Percentiles rank a stretch among this genome's conserved stretches.
Evolutionary conservation across 1,139 yeast species (phyloP).

Genomic region (Suzukiozyma palmioleophila): DNA sequence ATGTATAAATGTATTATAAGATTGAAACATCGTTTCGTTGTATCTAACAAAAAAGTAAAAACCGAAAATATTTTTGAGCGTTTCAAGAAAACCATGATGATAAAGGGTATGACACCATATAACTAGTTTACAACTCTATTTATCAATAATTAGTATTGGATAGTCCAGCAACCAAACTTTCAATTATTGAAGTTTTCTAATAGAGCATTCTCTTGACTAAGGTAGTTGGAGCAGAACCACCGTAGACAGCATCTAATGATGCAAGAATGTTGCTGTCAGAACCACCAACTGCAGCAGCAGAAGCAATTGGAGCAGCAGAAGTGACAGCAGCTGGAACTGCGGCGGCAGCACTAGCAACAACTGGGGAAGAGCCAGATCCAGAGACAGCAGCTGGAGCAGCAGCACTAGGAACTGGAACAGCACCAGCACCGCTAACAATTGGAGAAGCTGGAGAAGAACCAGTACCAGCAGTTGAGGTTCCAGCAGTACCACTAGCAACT

Average conservation of each 20-base stretch:
- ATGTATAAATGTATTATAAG: neutral
- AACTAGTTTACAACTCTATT: neutral
- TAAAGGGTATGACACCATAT: neutral
- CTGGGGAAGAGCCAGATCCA: constrained; percentile 11
- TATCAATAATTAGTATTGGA: neutral
- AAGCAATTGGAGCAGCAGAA: constrained; percentile 6
- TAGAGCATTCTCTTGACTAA: neutral
- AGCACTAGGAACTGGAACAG: constrained; percentile 7
- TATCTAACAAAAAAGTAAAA: neutral
- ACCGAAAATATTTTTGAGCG: neutral
- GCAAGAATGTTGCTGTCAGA: constrained; percentile 5
- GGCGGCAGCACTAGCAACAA: constrained; percentile 13
- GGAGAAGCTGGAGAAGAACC: constrained; percentile 8
- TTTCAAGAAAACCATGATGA: neutral
- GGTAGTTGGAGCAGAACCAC: constrained; percentile 8
- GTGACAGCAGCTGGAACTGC: constrained; percentile 14
- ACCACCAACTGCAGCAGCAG: constrained; percentile 6
- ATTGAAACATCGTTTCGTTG: too few relatives aligned
- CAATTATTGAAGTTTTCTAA: neutral
- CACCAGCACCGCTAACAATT: constrained; percentile 6
- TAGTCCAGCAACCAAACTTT: neutral
- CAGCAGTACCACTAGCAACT: constrained; percentile 7
- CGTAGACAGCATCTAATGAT: constrained; percentile 10
- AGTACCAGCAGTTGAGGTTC: constrained; percentile 15
- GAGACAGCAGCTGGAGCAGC: constrained; percentile 9